A percentile compares a stretch with the other conserved stretches of the same genome.
Evolutionary conservation across 2,329 filamentous ascomycete species (phyloP).

Genomic region (Colletotrichum nymphaeae): DNA sequence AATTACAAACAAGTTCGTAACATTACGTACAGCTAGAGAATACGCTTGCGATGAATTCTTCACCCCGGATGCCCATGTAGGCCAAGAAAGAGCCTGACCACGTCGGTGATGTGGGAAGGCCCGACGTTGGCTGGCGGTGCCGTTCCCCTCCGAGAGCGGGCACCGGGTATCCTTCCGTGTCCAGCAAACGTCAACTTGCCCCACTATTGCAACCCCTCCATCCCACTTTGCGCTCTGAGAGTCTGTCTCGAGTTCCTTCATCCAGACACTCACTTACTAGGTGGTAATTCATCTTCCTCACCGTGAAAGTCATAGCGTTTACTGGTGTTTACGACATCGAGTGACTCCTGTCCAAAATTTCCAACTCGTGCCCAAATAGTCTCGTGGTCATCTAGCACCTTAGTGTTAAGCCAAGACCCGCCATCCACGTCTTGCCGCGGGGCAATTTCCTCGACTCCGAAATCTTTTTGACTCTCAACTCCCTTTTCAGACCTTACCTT

Average conservation of each 20-base stretch:
- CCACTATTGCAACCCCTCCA: constrained; percentile 32
- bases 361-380: neutral
- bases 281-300: constrained; percentile 9
- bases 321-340: neutral
- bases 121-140: constrained; percentile 17
- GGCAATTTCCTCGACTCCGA: constrained; percentile 1
- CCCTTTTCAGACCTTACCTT: neutral
- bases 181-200: constrained; percentile 30
- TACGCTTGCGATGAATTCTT: too few relatives aligned
- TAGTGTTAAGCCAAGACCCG: constrained; percentile 1
- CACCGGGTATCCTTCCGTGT: constrained; percentile 6
- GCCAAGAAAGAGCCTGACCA: constrained; percentile 10
- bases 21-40: neutral
- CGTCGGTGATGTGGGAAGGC: constrained; percentile 4
- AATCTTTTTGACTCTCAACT: neutral
- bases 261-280: constrained; percentile 10
- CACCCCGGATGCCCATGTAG: neutral
- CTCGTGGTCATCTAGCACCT: neutral
- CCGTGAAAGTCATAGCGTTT: neutral
- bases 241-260: constrained; percentile 5
- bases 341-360: neutral
- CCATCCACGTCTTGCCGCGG: neutral
- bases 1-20: too few relatives aligned
- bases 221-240: constrained; percentile 19
- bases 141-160: constrained; percentile 30